A percentile compares a stretch with the other conserved stretches of the same genome.
phyloP scores from a whole-genome alignment of 2,329 filamentous ascomycete genomes.

The Aspergillus terreus region DNA sequence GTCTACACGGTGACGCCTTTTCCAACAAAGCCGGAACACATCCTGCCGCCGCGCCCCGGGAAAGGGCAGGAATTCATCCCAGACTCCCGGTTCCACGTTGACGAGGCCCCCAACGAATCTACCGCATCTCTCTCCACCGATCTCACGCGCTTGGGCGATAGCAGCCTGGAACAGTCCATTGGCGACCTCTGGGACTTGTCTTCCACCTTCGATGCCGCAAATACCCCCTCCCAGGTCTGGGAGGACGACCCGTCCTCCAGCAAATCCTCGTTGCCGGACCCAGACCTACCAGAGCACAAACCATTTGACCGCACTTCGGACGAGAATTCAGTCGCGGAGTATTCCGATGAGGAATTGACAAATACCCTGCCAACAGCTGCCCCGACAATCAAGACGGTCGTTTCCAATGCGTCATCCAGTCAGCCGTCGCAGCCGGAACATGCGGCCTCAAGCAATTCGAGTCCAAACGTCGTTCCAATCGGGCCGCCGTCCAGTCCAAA shows the following conservation, averaged over 20 bases:
- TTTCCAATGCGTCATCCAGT: conserved; percentile 29
- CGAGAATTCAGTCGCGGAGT: conserved; percentile 20
- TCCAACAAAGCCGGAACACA: conserved; percentile 46
- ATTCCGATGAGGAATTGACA: conserved; percentile 31
- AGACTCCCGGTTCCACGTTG: conserved; percentile 30
- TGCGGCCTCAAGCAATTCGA: conserved; percentile 31
- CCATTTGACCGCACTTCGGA: conserved; percentile 16
- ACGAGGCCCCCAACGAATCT: conserved; percentile 26
- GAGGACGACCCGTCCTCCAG: conserved; percentile 36
- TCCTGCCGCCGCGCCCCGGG: conserved; percentile 40
- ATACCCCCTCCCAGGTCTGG: conserved; percentile 37
- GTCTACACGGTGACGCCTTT: conserved; percentile 43
- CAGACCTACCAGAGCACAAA: conserved; percentile 21
- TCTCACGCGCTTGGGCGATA: conserved; percentile 21
- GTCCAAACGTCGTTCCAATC: conserved; percentile 39
- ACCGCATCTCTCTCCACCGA: conserved; percentile 27
- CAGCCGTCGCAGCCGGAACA: conserved; percentile 19
- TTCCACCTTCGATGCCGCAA: conserved; percentile 32
- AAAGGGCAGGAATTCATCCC: conserved; percentile 34
- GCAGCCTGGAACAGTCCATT: conserved; percentile 25
- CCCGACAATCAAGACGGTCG: conserved; percentile 37
- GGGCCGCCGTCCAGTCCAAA: conserved; percentile 40
- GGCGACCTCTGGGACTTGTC: conserved; percentile 34
- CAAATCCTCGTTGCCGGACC: conserved; percentile 32
- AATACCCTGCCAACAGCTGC: conserved; percentile 27